phyloP scores from a whole-genome alignment of 805 yeast genomes.

The Groenewaldozyma salmanticensis region DNA sequence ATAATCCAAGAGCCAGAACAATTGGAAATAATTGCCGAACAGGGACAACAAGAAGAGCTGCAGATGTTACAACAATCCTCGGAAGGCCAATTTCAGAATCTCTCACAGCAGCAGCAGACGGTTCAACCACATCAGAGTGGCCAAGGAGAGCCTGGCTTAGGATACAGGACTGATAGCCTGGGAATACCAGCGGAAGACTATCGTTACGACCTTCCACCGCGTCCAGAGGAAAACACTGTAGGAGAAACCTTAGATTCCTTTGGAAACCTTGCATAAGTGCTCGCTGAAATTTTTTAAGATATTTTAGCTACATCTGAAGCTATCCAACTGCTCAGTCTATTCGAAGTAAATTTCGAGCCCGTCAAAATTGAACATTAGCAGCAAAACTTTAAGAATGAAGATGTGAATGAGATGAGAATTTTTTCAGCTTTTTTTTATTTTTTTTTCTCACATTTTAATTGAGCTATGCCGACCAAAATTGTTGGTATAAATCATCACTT shows the following conservation, averaged over 20 bases:
- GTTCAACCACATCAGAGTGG: slow-evolving; percentile 10
- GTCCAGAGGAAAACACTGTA: slow-evolving; percentile 44
- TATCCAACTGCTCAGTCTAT: too few relatives aligned
- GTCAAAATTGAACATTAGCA: too few relatives aligned
- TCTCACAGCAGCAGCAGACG: slow-evolving; percentile 8
- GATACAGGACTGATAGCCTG: slow-evolving; percentile 24
- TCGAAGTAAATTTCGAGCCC: too few relatives aligned
- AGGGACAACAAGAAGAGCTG: slow-evolving; percentile 22
- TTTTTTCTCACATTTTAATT: too few relatives aligned
- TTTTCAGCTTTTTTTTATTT: too few relatives aligned
- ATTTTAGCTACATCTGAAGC: too few relatives aligned
- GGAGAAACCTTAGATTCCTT: slow-evolving; percentile 13
- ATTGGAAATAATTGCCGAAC: slow-evolving; percentile 20
- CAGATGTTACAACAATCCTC: slow-evolving; percentile 26
- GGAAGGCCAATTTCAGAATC: slow-evolving; percentile 23
- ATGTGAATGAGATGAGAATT: too few relatives aligned
- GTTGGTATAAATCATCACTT: too few relatives aligned
- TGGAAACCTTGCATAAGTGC: too few relatives aligned
- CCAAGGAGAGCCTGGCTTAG: slow-evolving; percentile 18
- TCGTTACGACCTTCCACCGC: slow-evolving; percentile 45
- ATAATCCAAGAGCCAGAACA: slow-evolving; percentile 21
- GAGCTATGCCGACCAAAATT: too few relatives aligned
- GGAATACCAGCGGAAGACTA: slow-evolving; percentile 42
- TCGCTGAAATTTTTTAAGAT: too few relatives aligned
- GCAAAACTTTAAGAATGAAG: too few relatives aligned